Conservation (phyloP, 345 rosid species). For the Noccaea caerulescens region DNA sequence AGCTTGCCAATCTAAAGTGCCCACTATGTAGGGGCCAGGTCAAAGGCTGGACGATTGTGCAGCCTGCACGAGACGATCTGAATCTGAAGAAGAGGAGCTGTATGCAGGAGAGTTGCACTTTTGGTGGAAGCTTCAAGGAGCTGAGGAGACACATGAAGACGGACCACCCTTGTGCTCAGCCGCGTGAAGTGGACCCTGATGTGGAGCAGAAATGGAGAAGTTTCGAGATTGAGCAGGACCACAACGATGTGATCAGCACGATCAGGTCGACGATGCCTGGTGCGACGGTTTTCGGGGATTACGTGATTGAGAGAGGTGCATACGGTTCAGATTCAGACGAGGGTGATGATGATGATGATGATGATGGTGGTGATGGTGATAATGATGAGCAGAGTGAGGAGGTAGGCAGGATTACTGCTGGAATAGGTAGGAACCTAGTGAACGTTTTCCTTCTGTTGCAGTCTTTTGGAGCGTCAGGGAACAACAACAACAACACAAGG, state of each 20-base stretch:
- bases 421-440: slow-evolving; percentile 27
- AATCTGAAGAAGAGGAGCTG: slow-evolving; percentile 33
- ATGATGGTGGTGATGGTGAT: neutral
- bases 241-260: slow-evolving; percentile 26
- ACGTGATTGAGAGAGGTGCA: slow-evolving; percentile 32
- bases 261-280: slow-evolving; percentile 34
- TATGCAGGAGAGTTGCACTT: slow-evolving; percentile 32
- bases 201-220: slow-evolving; percentile 33
- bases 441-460: slow-evolving; percentile 26
- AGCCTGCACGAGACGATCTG: slow-evolving; percentile 32
- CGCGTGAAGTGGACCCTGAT: slow-evolving; percentile 24
- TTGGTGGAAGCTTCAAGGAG: slow-evolving; percentile 26
- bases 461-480: slow-evolving; percentile 18
- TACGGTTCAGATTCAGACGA: slow-evolving; percentile 29
- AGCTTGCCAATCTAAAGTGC: slow-evolving; percentile 26
- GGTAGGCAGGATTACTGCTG: slow-evolving; percentile 8
- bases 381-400: slow-evolving; percentile 19
- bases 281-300: slow-evolving; percentile 28
- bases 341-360: slow-evolving; percentile 1
- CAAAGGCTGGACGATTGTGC: slow-evolving; percentile 33
- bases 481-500: neutral
- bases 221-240: slow-evolving; percentile 26
- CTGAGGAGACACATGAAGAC: slow-evolving; percentile 30
- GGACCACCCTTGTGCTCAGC: slow-evolving; percentile 31
- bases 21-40: slow-evolving; percentile 34